Evolutionary conservation across 208 protist genomes (phyloP).

Genomic region (Wallacemonas sp.): DNA sequence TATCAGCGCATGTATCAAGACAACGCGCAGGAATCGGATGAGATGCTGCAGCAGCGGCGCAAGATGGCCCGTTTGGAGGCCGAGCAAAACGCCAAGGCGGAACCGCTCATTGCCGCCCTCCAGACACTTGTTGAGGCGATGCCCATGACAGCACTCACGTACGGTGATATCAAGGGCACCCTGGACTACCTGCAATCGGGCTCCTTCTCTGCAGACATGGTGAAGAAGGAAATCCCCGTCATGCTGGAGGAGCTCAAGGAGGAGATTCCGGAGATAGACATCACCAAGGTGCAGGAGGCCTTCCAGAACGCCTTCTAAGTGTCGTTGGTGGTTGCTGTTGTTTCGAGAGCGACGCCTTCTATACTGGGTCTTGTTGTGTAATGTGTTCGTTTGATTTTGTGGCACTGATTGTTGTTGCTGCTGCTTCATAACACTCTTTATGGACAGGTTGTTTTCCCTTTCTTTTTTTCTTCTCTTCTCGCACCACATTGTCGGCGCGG

Average conservation of each 20-base stretch:
- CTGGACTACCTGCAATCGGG: slow-evolving; percentile 57
- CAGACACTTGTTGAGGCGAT: slow-evolving; percentile 34
- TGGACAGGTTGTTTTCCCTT: too few relatives aligned
- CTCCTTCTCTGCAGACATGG: slow-evolving; percentile 40
- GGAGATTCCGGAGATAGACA: slow-evolving; percentile 49
- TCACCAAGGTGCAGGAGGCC: slow-evolving; percentile 26
- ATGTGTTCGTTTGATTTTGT: too few relatives aligned
- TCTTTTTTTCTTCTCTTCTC: too few relatives aligned
- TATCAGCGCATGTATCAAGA: slow-evolving; percentile 26
- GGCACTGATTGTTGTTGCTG: too few relatives aligned
- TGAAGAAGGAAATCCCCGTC: slow-evolving; percentile 58
- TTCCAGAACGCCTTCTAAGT: slow-evolving; percentile 19
- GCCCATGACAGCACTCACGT: slow-evolving; percentile 41
- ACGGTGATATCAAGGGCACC: slow-evolving; percentile 62
- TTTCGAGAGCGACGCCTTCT: too few relatives aligned
- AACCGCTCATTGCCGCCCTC: slow-evolving; percentile 30
- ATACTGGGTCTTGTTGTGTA: too few relatives aligned
- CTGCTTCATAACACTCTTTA: too few relatives aligned
- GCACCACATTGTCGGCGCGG: too few relatives aligned
- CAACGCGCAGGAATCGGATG: slow-evolving; percentile 24
- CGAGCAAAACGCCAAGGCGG: slow-evolving; percentile 12
- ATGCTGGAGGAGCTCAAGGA: slow-evolving; percentile 58
- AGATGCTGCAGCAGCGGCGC: slow-evolving; percentile 13
- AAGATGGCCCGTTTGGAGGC: slow-evolving; percentile 4
- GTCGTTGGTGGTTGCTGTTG: background rate